Base-by-base conservation (phyloP, 108 stramenopile species). In the Cyclotella choctawhatcheeana region DNA sequence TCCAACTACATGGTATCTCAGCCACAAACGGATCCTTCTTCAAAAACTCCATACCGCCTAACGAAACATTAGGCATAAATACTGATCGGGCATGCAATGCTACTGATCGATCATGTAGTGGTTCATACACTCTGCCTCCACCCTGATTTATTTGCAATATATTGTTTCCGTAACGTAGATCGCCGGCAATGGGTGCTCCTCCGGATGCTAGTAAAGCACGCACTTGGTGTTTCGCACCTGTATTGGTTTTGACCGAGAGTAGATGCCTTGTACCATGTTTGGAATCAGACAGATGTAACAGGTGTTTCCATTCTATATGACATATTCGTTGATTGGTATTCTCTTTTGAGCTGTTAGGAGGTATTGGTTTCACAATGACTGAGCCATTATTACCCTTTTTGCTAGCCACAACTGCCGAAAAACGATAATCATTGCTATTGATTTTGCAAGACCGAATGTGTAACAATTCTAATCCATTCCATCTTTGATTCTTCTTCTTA, bases 191-290 rank as follows among this genome's bases (percentile, higher is more conserved):
- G 20, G 89, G 88, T 37, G 87, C 81, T 0, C 68, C 80, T 3
- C 86, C 89, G 13, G 83, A 69, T 21, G 83, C 82, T 21, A 94
- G 64, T 58, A 94, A 35, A 5, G 91, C 88, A 24, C 93, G 93
- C 30, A 94, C 88, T 78, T 89, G 86, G 71, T 94, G 93, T 17
- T 89, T 84, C n/a, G 89, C 82, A 22, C 93, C 93, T 20, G 87
- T 84, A 33, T 81, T 69, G 3, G 93, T 92, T 34, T 65, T 67
- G 12, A 90, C 85, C 2, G 64, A 67, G 0, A 93, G 53, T 24
- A 84, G 50, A 53, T 81, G 80, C 44, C 58, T 58, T 0, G 51
- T 66, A 29, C 59, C 62, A 25, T 33, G 32, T 51, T 43, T 8
- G 21, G 69, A 34, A 35, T 54, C 31, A 30, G 45, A 45, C n/a